A percentile compares a stretch with the other conserved stretches of the same genome.
Evolutionary conservation across 208 protist genomes (phyloP).

Genomic region (Porcisia deanei): DNA sequence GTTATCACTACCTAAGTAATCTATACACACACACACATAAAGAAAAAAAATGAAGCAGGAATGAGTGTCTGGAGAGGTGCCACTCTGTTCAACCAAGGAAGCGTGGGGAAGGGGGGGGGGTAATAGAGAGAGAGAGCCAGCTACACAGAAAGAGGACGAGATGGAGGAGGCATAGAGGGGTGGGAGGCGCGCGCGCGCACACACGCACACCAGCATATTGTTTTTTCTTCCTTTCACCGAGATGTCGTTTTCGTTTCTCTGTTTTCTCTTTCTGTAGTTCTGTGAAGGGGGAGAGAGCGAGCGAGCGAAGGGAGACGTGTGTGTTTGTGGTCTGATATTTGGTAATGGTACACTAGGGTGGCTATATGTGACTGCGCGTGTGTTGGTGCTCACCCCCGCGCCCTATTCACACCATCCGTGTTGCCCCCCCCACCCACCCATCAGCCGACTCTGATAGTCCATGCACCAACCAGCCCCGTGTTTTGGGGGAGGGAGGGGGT

Average conservation of each 20-base stretch:
- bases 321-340: too few species aligned
- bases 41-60: too few species aligned
- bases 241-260: neutral
- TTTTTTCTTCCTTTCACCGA: neutral
- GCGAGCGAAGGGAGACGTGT: too few species aligned
- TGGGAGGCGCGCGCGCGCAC: neutral
- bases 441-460: neutral
- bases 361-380: too few species aligned
- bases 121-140: neutral
- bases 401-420: too few species aligned
- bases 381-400: too few species aligned
- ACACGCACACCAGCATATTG: too few species aligned
- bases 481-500: neutral
- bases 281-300: neutral
- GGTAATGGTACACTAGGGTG: too few species aligned
- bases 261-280: neutral
- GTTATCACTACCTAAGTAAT: neutral
- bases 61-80: neutral
- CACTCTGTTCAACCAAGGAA: neutral
- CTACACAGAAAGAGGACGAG: neutral
- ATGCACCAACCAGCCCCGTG: neutral
- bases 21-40: too few species aligned
- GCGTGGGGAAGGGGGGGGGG: neutral
- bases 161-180: neutral
- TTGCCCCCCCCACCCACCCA: neutral